Conservation (phyloP, 1,284 basidiomycete genomes). For the Cryptococcus wingfieldii region DNA sequence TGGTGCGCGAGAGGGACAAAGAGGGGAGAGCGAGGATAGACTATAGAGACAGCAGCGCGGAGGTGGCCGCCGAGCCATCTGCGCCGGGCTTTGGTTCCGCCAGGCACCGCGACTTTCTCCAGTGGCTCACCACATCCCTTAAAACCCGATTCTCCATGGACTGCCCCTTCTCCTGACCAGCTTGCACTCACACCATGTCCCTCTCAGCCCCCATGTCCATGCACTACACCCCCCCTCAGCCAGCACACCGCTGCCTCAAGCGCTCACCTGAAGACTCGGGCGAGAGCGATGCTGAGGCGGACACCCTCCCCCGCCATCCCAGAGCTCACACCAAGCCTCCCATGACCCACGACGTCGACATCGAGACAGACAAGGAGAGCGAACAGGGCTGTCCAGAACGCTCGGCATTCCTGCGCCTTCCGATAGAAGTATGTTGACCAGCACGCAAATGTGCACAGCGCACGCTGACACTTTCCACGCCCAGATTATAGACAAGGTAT, state of each 20-base stretch:
- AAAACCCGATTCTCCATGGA: too few relatives aligned
- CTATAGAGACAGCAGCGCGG: too few relatives aligned
- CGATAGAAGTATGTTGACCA: constrained; percentile 7
- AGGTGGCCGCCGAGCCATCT: too few relatives aligned
- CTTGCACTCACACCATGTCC: neutral
- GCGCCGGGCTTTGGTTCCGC: too few relatives aligned
- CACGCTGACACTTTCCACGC: neutral
- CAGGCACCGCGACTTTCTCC: too few relatives aligned
- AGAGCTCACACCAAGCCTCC: too few relatives aligned
- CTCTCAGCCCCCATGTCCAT: neutral
- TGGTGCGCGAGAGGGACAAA: too few relatives aligned
- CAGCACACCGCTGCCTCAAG: neutral
- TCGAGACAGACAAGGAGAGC: neutral
- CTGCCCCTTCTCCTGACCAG: neutral
- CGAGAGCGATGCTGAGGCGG: neutral
- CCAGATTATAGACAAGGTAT: constrained; percentile 36
- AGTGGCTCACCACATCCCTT: too few relatives aligned
- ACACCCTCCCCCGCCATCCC: too few relatives aligned
- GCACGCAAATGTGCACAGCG: neutral
- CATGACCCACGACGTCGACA: neutral
- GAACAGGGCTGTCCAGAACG: constrained; percentile 5
- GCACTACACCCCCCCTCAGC: neutral
- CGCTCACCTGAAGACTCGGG: neutral
- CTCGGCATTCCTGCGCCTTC: constrained; percentile 7
- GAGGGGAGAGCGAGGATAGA: too few relatives aligned